Conservation (phyloP, 2,329 filamentous ascomycete species). For the Claviceps maximensis region DNA sequence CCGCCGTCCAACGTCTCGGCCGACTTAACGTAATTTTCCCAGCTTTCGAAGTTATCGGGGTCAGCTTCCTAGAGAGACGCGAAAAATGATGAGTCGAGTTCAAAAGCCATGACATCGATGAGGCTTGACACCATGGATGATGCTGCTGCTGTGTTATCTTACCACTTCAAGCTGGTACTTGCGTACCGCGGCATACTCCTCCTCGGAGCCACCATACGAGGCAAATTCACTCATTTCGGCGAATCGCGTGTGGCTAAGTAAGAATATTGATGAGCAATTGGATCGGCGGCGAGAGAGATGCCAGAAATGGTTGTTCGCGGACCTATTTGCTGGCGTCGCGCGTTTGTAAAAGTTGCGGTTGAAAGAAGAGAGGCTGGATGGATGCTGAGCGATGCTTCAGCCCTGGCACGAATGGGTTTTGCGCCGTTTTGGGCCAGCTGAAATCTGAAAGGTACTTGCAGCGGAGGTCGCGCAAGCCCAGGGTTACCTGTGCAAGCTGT, state of each 20-base stretch:
- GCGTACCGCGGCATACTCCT: constrained; percentile 71
- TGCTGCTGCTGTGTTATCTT: constrained; percentile 14
- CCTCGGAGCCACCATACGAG: constrained; percentile 59
- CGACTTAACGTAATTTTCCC: constrained; percentile 81
- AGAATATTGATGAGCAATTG: background rate
- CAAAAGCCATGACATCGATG: background rate
- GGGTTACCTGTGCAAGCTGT: background rate
- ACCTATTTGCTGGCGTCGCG: constrained; percentile 1
- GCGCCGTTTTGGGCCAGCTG: background rate
- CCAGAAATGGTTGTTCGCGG: background rate
- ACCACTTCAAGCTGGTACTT: constrained; percentile 69
- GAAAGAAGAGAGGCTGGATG: constrained; percentile 2
- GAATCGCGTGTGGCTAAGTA: constrained; percentile 3
- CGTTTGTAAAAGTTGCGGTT: constrained; percentile 1
- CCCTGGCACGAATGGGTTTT: background rate
- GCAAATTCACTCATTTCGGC: constrained; percentile 54
- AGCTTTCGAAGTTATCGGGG: constrained; percentile 82
- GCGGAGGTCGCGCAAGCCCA: background rate
- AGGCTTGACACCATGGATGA: background rate
- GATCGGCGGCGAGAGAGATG: background rate
- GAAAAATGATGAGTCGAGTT: background rate
- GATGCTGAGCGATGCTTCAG: background rate
- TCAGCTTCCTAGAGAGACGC: constrained; percentile 41
- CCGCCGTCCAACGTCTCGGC: constrained; percentile 82
- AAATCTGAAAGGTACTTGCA: background rate